These are phyloP conservation scores for Botryococcus braunii DNA, from an alignment of 163 green algal genomes.

Conservation along the genomic window DNA sequence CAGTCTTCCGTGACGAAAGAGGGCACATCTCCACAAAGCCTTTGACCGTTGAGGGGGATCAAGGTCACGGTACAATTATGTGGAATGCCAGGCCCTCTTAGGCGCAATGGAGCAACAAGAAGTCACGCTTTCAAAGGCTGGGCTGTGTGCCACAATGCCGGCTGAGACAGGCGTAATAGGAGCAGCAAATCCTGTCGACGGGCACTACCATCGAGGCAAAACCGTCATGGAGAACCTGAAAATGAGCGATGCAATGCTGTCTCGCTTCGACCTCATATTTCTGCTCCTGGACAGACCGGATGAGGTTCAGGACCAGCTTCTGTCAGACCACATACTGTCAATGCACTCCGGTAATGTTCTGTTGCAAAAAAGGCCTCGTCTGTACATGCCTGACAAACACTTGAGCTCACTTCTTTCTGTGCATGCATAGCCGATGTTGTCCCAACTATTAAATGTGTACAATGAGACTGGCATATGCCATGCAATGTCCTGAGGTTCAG, in stretches of 20 bases:
- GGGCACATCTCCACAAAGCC: too few relatives aligned
- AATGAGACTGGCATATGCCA: too few relatives aligned
- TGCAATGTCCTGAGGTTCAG: too few relatives aligned
- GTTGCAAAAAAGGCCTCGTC: not conserved
- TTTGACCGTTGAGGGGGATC: too few relatives aligned
- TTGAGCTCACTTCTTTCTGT: too few relatives aligned
- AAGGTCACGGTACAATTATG: too few relatives aligned
- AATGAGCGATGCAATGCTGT: conserved; percentile 75
- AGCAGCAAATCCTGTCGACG: conserved; percentile 76
- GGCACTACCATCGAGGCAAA: conserved; percentile 58
- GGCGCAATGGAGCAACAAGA: conserved; percentile 93
- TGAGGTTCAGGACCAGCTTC: conserved; percentile 31
- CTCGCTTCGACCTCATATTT: conserved; percentile 92
- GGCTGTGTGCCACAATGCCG: conserved; percentile 73
- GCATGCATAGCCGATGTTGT: too few relatives aligned
- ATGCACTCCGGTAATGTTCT: conserved; percentile 50
- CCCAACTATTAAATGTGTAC: too few relatives aligned
- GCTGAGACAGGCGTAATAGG: conserved; percentile 76
- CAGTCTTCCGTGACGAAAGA: too few relatives aligned
- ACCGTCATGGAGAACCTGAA: conserved; percentile 79
- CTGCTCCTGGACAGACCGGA: conserved; percentile 70
- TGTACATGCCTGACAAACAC: not conserved
- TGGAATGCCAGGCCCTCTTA: conserved; percentile 56
- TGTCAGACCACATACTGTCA: conserved; percentile 78
- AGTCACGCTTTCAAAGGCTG: conserved; percentile 84